phyloP scores from a whole-genome alignment of 352 stramenopile genomes.

The Phytophthora ohioensis region DNA sequence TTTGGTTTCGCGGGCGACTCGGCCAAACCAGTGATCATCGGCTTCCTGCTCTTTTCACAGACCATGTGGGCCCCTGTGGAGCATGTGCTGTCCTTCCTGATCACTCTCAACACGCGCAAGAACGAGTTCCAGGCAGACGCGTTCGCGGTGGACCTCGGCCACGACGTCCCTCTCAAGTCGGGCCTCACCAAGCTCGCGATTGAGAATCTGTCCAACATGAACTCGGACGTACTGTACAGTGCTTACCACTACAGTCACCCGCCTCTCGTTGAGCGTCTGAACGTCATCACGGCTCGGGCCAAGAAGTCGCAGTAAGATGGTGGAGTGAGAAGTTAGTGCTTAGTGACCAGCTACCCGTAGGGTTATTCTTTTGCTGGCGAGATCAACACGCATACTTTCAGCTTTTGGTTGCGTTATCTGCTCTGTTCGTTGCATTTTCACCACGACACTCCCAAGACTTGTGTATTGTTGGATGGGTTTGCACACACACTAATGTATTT shows the following conservation, averaged over 20 bases:
- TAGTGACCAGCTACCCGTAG: background rate
- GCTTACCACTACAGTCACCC: conserved; percentile 98
- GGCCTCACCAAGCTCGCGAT: conserved; percentile 97
- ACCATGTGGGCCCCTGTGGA: conserved; percentile 86
- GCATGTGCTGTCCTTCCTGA: conserved; percentile 75
- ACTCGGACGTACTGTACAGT: conserved; percentile 94
- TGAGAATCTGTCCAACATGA: conserved; percentile 98
- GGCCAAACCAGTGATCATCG: conserved; percentile 76
- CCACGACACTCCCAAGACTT: background rate
- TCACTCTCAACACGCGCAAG: conserved; percentile 81
- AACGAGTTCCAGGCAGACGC: conserved; percentile 93
- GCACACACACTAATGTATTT: conserved; percentile 35
- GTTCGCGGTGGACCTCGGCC: conserved; percentile 94
- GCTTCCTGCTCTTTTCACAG: conserved; percentile 87
- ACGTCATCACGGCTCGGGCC: conserved; percentile 83
- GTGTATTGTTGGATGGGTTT: background rate
- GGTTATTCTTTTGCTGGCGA: background rate
- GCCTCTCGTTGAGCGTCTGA: conserved; percentile 95
- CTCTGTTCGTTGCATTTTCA: background rate
- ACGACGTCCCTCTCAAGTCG: conserved; percentile 91
- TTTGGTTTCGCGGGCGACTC: conserved; percentile 72
- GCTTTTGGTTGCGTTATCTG: conserved; percentile 2
- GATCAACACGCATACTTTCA: conserved; percentile 11
- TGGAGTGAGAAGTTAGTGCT: background rate
- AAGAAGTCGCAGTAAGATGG: conserved; percentile 67